A percentile compares a stretch with the other conserved stretches of the same genome.
Evolutionary conservation across 768 basidiomycete genomes (phyloP).

Genomic region (Mycena rebaudengoi): DNA sequence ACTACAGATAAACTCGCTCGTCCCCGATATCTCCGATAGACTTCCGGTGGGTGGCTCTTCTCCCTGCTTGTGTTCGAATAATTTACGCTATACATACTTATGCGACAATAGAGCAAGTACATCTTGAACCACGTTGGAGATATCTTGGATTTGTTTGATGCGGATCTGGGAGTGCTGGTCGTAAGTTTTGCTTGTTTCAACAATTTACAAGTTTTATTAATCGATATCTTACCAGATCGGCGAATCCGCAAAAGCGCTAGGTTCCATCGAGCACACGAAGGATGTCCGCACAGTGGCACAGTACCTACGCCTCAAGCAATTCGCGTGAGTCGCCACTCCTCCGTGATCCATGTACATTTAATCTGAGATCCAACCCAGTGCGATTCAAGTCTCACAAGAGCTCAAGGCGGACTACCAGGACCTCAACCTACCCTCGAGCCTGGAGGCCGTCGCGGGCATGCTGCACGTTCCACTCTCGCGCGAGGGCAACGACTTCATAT

Average conservation of each 20-base stretch:
- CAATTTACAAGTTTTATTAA: not conserved
- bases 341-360: not conserved
- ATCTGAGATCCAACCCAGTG: slow-evolving; percentile 43
- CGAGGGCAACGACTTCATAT: slow-evolving; percentile 82
- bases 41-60: slow-evolving; percentile 49
- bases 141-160: slow-evolving; percentile 79
- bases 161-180: slow-evolving; percentile 76
- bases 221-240: too few relatives aligned
- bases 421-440: slow-evolving; percentile 49
- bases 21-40: too few relatives aligned
- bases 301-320: slow-evolving; percentile 78
- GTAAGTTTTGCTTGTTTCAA: slow-evolving; percentile 25
- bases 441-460: slow-evolving; percentile 75
- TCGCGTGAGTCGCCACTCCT: slow-evolving; percentile 54
- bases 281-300: slow-evolving; percentile 83
- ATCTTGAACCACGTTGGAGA: slow-evolving; percentile 86
- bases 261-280: slow-evolving; percentile 75
- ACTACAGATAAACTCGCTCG: too few relatives aligned
- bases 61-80: too few relatives aligned
- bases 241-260: slow-evolving; percentile 75
- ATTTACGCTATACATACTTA: not conserved
- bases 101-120: slow-evolving; percentile 61
- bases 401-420: slow-evolving; percentile 78
- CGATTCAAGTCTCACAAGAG: slow-evolving; percentile 75
- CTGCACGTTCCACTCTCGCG: slow-evolving; percentile 79